Evolutionary conservation across 1,284 basidiomycete species (phyloP).

Genomic region (Ganoderma sp.): DNA sequence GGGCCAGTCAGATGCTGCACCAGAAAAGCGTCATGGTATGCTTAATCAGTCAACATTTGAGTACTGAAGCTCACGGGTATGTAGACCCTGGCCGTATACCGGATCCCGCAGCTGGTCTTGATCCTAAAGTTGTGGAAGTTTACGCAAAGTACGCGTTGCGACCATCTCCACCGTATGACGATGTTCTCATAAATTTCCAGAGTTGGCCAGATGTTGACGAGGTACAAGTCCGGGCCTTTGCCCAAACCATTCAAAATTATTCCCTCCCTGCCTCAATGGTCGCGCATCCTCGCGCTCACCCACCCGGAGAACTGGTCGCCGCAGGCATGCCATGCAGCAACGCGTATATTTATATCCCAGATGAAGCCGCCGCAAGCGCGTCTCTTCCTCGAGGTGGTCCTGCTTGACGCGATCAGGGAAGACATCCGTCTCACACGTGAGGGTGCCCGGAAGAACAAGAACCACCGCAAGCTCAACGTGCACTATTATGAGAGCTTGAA

Average conservation of each 20-base stretch:
- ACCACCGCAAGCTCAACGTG: conserved; percentile 88
- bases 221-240: conserved; percentile 94
- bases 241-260: conserved; percentile 99
- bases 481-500: conserved; percentile 95
- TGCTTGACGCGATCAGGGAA: conserved; percentile 90
- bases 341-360: conserved; percentile 94
- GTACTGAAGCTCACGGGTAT: conserved; percentile 1
- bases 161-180: background rate
- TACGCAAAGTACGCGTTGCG: conserved; percentile 83
- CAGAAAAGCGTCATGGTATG: conserved; percentile 64
- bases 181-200: conserved; percentile 47
- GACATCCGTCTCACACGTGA: conserved; percentile 68
- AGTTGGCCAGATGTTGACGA: conserved; percentile 85
- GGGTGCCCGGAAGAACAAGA: conserved; percentile 52
- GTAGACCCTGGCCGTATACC: conserved; percentile 67
- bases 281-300: conserved; percentile 93
- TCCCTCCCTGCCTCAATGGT: conserved; percentile 95
- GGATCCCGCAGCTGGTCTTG: conserved; percentile 90
- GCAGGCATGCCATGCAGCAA: conserved; percentile 93
- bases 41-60: background rate
- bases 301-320: conserved; percentile 94
- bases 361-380: conserved; percentile 98
- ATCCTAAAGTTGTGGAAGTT: conserved; percentile 95
- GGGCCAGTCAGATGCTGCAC: conserved; percentile 56
- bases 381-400: conserved; percentile 90